Base-by-base conservation (phyloP, 768 basidiomycete species). In the Lenzites betulinus region DNA sequence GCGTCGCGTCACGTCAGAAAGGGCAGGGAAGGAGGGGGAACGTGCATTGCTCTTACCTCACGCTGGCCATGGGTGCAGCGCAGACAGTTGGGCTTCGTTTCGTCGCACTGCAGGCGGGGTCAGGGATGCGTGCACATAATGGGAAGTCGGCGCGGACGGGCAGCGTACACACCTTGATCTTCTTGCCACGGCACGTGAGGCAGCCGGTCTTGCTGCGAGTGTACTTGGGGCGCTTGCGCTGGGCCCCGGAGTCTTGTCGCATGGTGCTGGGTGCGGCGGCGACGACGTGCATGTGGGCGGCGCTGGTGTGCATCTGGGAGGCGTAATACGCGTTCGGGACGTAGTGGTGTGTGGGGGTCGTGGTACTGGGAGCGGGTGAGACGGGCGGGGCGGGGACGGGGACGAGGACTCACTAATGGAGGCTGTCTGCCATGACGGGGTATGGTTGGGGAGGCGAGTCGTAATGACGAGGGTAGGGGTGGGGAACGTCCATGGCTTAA, bases 141-240 rank as follows among this genome's bases (percentile, higher is more conserved):
- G 41, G 38, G 46, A 43, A 20, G 25, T 6, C 41, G 28, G 26
- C 25, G 23, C 16, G n/a, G n/a, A n/a, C 15, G 1, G 36, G 22
- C 33, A n/a, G 41, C 47, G 2, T 57, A 55, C 81, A 54, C 64
- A 91, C 92, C 84, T 97, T 97, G 70, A 98, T 93, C 81, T 96
- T 92, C 81, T 95, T 95, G 63, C 86, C 84, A 67, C 95, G 84
- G 81, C 95, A 98, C 43, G 92, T 95, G 71, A 96, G 77, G 72
- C 95, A 98, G 23, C 95, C 95, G 1, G 93, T 94, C 78, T 96
- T 95, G 75, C 91, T 93, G 67, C 95, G 84, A 63, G 92, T 93
- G 68, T 95, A 95, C 79, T 97, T 97, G 50, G 92, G 92, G 36
- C 92, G 88, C 72, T 92, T 92, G 60, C 91, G 83, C 67, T 79